phyloP scores from a whole-genome alignment of 768 basidiomycete species.

The Hygrocybe punicea region DNA sequence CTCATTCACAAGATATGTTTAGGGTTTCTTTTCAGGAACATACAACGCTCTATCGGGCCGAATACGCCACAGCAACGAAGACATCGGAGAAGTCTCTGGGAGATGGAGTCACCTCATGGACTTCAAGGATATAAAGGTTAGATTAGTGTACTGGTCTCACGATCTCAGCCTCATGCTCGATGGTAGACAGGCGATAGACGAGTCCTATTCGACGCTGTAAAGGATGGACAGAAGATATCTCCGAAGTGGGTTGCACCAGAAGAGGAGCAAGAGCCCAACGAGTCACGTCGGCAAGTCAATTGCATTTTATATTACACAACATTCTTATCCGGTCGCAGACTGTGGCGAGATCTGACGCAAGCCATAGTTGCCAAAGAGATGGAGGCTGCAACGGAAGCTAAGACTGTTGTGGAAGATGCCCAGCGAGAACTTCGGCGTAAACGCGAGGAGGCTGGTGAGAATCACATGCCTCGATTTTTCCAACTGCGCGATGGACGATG shows the following conservation, averaged over 20 bases:
- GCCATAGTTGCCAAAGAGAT: constrained; percentile 89
- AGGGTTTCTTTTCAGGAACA: constrained; percentile 97
- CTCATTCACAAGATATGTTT: constrained; percentile 2
- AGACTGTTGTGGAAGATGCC: constrained; percentile 85
- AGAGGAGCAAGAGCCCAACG: constrained; percentile 83
- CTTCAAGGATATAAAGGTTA: constrained; percentile 66
- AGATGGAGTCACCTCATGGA: constrained; percentile 92
- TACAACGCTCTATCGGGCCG: constrained; percentile 89
- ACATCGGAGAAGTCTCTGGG: constrained; percentile 84
- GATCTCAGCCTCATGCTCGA: not conserved
- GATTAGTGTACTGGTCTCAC: constrained; percentile 11
- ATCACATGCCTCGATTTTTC: constrained; percentile 79
- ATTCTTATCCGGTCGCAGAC: constrained; percentile 33
- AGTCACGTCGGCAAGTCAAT: constrained; percentile 70
- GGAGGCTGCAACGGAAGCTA: constrained; percentile 90
- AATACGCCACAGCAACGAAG: constrained; percentile 58
- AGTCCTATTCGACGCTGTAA: constrained; percentile 78
- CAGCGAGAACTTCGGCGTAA: constrained; percentile 77
- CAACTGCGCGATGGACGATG: constrained; percentile 71
- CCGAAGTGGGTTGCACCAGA: constrained; percentile 86
- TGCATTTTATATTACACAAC: constrained; percentile 3
- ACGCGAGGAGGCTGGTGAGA: constrained; percentile 70
- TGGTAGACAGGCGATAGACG: constrained; percentile 63
- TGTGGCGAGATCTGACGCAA: constrained; percentile 81
- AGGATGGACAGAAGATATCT: constrained; percentile 67